Evolutionary conservation across 2,329 filamentous ascomycete species (phyloP), one percentile per base, ranked within the genome.

Genomic region (Claviceps purpurea): DNA sequence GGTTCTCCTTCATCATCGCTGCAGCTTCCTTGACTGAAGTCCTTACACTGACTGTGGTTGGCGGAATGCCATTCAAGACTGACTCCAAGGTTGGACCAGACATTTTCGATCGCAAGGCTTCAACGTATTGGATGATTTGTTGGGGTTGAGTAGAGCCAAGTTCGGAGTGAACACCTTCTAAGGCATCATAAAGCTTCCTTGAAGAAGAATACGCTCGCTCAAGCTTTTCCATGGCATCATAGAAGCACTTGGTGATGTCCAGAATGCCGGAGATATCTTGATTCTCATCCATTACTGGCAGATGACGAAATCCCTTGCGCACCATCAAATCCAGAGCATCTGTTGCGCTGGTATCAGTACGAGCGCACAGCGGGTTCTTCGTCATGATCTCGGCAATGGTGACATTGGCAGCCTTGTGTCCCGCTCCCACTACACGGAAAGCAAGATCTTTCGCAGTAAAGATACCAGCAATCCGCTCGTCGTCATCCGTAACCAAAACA

Each of bases 361-460:
- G 84, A 51, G 93, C 93, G 68, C 93, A 98, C 16, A 98, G 81
- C 11, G 93, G 93, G 73, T 98, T 98, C 77, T 97, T 96, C 66
- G 93, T 98, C 93, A 98, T 98, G 69, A 98, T 98, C 65, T 97
- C 90, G 59, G 89, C 87, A 65, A 98, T 96, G 22, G 89, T 95
- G 61, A 97, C 82, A 65, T 84, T 88, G 67, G 81, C 85, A 37
- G 93, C 87, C 73, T 95, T 95, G 63, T 90, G 78, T 30, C 93
- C 93, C 52, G 84, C 82, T 52, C 91, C 93, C 26, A 98, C 91
- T 11, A 98, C 93, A 54, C 93, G 84, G 75, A 97, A 98, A 18
- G 93, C 93, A 65, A 98, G 76, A 74, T 98, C 93, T 75, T 98
- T 98, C 59, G 93, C 93, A 0, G 93, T 98, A 69, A 98, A 98